Base-by-base conservation (phyloP, 2,329 filamentous ascomycete species). In the Neurospora sp. region DNA sequence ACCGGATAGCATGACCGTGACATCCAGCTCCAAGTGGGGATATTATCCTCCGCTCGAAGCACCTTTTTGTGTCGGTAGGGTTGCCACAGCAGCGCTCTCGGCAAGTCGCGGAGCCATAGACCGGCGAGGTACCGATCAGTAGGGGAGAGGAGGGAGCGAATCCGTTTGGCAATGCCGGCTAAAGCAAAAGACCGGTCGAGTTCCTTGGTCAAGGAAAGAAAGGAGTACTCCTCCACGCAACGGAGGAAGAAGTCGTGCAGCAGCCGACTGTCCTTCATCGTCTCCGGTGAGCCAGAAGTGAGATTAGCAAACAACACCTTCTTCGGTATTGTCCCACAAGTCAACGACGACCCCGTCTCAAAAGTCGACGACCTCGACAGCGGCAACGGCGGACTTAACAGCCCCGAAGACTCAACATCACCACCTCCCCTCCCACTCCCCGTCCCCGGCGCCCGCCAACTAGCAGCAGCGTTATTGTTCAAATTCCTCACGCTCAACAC, bases 21-120 rank as follows among this genome's bases (percentile, higher is more conserved):
- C 70, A 72, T 72, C 70, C 70, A 72, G 6, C 43, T 66, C 70
- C 70, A 72, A 10, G 62, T 67, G 2, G 70, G 69, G 10, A 58
- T 36, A 5, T 68, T 67, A 10, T n/a, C 15, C 23, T 15, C 43
- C 6, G 68, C 23, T 13, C 70, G 67, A 17, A 66, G n/a, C 15
- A 70, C 67, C 4, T n/a, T 68, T 39, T 70, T 72, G n/a, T 52
- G 70, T 13, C 58, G 67, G 15, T 67, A 62, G 9, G 70, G 69
- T 33, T 67, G 43, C 70, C 70, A 72, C 1, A 72, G 40, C 38
- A 72, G 62, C 4, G 70, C 70, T 11, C 70, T 67, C 4, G 70
- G 58, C 2, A 72, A 62, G 15, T 70, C 70, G 10, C 17, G 23
- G 3, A 46, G 40, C 70, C 70, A 72, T 2, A 72, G 66, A 2